Percentiles rank a stretch among this genome's conserved stretches.
Conservation (phyloP, 139 green algal genomes). For the Diplosphaera chodatii region DNA sequence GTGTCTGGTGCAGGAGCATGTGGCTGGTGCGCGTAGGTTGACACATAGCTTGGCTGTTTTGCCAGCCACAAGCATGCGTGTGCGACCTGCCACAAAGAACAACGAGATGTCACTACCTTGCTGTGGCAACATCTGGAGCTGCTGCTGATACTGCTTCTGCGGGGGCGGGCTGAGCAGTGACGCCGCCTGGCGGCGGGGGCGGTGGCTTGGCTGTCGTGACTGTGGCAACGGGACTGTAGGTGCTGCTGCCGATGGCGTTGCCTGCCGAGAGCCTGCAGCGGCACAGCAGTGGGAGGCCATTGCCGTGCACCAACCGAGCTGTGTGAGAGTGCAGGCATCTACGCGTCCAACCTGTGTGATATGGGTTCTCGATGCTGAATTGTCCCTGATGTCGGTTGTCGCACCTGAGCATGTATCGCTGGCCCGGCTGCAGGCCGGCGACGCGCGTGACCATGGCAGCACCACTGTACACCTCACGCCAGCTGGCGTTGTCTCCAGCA, state of each 20-base stretch:
- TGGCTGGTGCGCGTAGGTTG: too few species aligned
- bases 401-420: constrained; percentile 31
- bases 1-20: neutral
- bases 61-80: too few species aligned
- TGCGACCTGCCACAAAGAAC: neutral
- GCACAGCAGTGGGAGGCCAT: neutral
- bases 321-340: neutral
- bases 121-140: neutral
- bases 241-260: constrained; percentile 39
- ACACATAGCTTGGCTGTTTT: too few species aligned
- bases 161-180: neutral
- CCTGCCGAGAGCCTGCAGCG: constrained; percentile 15
- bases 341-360: too few species aligned
- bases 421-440: constrained; percentile 26
- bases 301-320: too few species aligned
- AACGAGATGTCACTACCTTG: neutral
- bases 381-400: too few species aligned
- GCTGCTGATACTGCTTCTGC: neutral
- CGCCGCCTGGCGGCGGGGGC: constrained; percentile 12
- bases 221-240: constrained; percentile 13
- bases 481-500: constrained; percentile 2
- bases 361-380: too few species aligned
- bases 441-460: constrained; percentile 13
- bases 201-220: constrained; percentile 24
- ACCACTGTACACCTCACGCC: constrained; percentile 26